Conservation (phyloP, 2,329 filamentous ascomycete genomes). For the Penicillium sp. region DNA sequence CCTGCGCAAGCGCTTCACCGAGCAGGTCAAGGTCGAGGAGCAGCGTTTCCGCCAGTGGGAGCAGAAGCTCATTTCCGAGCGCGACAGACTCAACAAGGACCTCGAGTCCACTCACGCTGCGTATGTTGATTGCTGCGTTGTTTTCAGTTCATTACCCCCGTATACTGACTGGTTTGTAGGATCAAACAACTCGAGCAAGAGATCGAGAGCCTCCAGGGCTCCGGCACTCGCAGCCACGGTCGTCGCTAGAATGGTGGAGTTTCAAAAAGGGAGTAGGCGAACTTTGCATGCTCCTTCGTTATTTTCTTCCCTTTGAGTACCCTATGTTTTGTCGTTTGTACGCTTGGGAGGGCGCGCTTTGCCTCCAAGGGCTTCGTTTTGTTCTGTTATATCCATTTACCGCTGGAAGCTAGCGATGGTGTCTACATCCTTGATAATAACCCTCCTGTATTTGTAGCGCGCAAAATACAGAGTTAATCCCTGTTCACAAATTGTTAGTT, state of each 20-base stretch:
- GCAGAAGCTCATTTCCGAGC: slow-evolving; percentile 98
- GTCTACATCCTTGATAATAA: slow-evolving; percentile 41
- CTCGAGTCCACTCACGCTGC: slow-evolving; percentile 93
- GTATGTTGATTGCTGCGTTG: slow-evolving; percentile 33
- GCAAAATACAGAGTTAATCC: slow-evolving; percentile 39
- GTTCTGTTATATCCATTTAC: slow-evolving; percentile 34
- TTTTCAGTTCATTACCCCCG: neutral
- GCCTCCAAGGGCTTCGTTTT: slow-evolving; percentile 28
- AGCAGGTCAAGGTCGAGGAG: slow-evolving; percentile 99
- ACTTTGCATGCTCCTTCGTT: slow-evolving; percentile 28
- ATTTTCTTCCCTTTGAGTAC: slow-evolving; percentile 35
- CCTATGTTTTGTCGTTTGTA: slow-evolving; percentile 30
- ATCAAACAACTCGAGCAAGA: slow-evolving; percentile 66
- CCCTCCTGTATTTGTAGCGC: slow-evolving; percentile 39
- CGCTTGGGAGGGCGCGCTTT: slow-evolving; percentile 30
- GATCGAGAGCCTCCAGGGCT: slow-evolving; percentile 89
- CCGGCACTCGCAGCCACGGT: slow-evolving; percentile 81
- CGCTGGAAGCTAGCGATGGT: slow-evolving; percentile 42
- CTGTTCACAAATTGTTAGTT: slow-evolving; percentile 7
- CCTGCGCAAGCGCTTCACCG: slow-evolving; percentile 96
- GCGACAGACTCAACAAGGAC: slow-evolving; percentile 99
- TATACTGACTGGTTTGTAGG: slow-evolving; percentile 32
- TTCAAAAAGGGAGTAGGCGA: slow-evolving; percentile 26
- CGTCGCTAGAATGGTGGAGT: slow-evolving; percentile 61
- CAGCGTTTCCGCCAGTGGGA: slow-evolving; percentile 99